Percentiles rank a stretch among this genome's conserved stretches.
Conservation (phyloP, 768 basidiomycete genomes). For the Melanogaster broomeanus region DNA sequence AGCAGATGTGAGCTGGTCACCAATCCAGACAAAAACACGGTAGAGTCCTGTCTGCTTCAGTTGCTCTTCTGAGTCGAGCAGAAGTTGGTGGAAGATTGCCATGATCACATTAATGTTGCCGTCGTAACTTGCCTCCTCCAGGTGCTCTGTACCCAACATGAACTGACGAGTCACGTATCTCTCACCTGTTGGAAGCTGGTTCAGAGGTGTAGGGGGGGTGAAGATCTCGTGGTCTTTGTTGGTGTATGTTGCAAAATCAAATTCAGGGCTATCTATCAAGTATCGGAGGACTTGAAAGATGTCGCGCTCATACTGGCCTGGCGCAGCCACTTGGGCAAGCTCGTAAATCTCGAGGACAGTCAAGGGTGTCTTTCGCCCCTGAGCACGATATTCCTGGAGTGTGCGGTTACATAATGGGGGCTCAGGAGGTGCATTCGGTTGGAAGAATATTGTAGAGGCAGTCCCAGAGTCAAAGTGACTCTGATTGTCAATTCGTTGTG, state of each 20-base stretch:
- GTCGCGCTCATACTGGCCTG: background rate
- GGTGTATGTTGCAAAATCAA: conserved; percentile 30
- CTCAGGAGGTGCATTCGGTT: conserved; percentile 20
- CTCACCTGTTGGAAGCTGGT: conserved; percentile 27
- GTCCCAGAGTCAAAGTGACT: conserved; percentile 38
- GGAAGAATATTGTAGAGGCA: conserved; percentile 35
- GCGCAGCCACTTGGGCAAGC: conserved; percentile 12
- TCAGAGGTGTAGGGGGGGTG: conserved; percentile 16
- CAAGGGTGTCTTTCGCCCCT: conserved; percentile 24
- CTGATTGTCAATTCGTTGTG: conserved; percentile 40
- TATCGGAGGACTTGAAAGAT: conserved; percentile 26
- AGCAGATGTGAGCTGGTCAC: conserved; percentile 41
- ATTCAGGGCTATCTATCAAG: conserved; percentile 30
- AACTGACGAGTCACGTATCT: conserved; percentile 34
- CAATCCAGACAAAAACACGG: conserved; percentile 33
- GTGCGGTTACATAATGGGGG: conserved; percentile 13
- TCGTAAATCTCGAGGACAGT: conserved; percentile 23
- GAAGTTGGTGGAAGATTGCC: conserved; percentile 35
- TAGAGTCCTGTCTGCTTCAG: conserved; percentile 19
- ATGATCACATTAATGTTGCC: conserved; percentile 33
- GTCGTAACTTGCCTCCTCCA: conserved; percentile 43
- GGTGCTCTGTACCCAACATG: conserved; percentile 36
- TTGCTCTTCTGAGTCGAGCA: conserved; percentile 16
- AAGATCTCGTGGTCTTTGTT: conserved; percentile 16
- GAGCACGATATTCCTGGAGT: conserved; percentile 20